phyloP scores from a whole-genome alignment of 306 rosid genomes.

The Ceratonia siliqua region DNA sequence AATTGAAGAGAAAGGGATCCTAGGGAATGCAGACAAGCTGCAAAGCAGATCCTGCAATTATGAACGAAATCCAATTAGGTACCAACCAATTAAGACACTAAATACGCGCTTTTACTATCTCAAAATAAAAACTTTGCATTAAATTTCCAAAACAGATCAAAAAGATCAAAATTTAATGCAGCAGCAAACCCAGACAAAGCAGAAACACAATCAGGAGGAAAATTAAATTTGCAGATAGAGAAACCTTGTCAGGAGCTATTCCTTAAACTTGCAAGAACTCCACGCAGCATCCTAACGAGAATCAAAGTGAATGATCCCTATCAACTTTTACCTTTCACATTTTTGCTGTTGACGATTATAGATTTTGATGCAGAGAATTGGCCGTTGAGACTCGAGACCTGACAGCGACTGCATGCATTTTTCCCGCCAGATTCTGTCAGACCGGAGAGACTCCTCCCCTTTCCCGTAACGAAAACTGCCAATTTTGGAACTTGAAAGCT shows the following conservation, averaged over 20 bases:
- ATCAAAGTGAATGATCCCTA: neutral
- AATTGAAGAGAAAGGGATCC: neutral
- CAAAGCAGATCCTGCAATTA: neutral
- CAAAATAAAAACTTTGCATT: neutral
- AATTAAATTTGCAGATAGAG: neutral
- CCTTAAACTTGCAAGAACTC: neutral
- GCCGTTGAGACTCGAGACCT: neutral
- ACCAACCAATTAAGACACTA: neutral
- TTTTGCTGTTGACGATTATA: neutral
- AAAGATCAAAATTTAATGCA: neutral
- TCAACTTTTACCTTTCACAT: slow-evolving; percentile 1
- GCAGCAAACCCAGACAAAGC: neutral
- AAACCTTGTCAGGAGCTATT: slow-evolving; percentile 6
- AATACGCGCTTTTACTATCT: neutral
- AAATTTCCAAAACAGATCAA: neutral
- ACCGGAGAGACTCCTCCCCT: neutral
- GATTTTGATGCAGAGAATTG: neutral
- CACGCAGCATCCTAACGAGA: neutral
- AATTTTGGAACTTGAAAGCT: neutral
- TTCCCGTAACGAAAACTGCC: neutral
- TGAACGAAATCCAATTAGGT: slow-evolving; percentile 6
- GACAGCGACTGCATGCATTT: neutral
- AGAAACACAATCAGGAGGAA: neutral
- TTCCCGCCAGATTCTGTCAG: slow-evolving; percentile 13
- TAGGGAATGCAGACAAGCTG: neutral